A percentile compares a stretch with the other conserved stretches of the same genome.
Conservation (phyloP, 345 rosid species). For the Gossypium australe region DNA sequence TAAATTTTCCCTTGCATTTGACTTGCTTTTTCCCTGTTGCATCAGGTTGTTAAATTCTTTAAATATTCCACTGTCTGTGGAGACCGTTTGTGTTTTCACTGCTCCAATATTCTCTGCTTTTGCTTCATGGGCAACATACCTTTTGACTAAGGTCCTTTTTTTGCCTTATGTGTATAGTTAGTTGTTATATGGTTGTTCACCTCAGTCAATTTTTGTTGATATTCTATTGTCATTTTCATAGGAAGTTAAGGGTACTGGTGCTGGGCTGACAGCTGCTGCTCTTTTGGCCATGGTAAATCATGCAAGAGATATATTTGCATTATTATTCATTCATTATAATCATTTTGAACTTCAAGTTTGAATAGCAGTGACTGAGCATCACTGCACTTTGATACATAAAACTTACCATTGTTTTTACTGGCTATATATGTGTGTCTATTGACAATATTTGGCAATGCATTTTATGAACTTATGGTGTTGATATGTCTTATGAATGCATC, state of each 20-base stretch:
- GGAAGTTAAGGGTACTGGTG: conserved; percentile 36
- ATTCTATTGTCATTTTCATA: conserved; percentile 23
- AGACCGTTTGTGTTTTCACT: conserved; percentile 97
- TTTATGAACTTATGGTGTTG: not conserved
- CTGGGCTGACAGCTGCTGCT: conserved; percentile 92
- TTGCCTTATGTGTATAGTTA: not conserved
- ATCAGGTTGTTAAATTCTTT: conserved; percentile 25
- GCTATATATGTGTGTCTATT: not conserved
- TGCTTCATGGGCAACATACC: conserved; percentile 76
- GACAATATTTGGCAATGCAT: not conserved
- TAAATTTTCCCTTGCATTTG: not conserved
- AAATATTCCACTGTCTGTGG: conserved; percentile 94
- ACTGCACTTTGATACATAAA: conserved; percentile 2
- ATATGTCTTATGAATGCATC: not conserved
- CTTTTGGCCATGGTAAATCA: conserved; percentile 91
- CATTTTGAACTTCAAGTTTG: conserved; percentile 2
- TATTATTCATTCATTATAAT: not conserved
- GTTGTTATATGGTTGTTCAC: not conserved
- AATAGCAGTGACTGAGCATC: conserved; percentile 2
- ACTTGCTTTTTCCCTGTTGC: not conserved
- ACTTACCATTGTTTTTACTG: not conserved
- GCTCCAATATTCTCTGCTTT: conserved; percentile 96
- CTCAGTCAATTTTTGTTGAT: conserved; percentile 8
- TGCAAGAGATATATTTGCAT: conserved; percentile 20
- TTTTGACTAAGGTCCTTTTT: conserved; percentile 3